Base-by-base conservation (phyloP, 2,329 filamentous ascomycete genomes). In the Aspergillus neotritici region DNA sequence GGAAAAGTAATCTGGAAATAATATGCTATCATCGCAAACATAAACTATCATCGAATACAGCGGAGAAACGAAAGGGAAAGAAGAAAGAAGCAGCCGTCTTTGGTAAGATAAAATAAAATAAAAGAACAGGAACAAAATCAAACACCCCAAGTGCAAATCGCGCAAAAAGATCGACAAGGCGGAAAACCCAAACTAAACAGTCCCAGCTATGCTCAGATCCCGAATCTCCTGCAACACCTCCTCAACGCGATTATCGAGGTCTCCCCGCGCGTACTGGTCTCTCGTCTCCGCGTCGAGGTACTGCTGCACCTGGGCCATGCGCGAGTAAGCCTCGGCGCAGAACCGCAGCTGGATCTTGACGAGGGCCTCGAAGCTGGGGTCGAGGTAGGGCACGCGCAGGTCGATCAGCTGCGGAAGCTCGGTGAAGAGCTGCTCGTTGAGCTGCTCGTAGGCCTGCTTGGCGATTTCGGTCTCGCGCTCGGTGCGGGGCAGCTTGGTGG, bases 261-360 rank as follows among this genome's bases (percentile, higher is more conserved):
- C 87, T 17, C 93, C 93, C 57, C 89, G 83, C 1, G 93, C 93
- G 67, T 98, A 98, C 69, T 96, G 86, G 53, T 98, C 93, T 66
- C 93, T 79, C 40, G 91, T 97, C 62, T 95, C 89, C 25, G 91
- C 86, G 64, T 97, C 93, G 28, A 98, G 77, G 66, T 96, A 97
- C 71, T 98, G 93, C 72, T 98, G 93, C 44, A 98, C 94, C 73
- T 98, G 94, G 17, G 94, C 93, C 93, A 98, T 98, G 37, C 93
- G 79, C 49, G 84, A 90, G 69, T 98, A 98, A 2, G 93, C 93
- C 71, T 98, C 93, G 6, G 94, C 93, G 61, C 94, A 98, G 74
- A 98, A 98, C 31, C 93, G 79, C 59, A 98, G 69, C 72, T 98
- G 93, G 55, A 98, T 98, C 76, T 98, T 98, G 66, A 98, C 93